phyloP scores from a whole-genome alignment of 768 basidiomycete species.

The Phaffia australis region DNA sequence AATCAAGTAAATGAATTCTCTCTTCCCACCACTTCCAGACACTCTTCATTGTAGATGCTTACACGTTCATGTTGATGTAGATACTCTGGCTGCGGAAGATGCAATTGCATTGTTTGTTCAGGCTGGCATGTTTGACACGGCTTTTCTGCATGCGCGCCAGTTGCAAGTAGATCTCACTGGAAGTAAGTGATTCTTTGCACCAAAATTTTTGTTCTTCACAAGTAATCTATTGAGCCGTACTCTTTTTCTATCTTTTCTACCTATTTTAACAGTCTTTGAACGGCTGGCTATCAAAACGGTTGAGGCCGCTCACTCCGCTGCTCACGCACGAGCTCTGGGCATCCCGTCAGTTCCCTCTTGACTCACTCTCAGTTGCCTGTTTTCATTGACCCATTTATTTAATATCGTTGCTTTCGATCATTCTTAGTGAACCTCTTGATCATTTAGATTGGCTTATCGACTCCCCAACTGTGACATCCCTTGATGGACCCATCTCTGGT shows the following conservation, averaged over 20 bases:
- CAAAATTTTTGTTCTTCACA: no score
- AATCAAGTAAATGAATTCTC: constrained; percentile 47
- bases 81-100: constrained; percentile 40
- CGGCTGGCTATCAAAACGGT: constrained; percentile 20
- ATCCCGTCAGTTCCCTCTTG: constrained; percentile 10
- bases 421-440: constrained; percentile 47
- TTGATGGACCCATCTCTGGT: constrained; percentile 68
- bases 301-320: constrained; percentile 18
- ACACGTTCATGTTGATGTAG: constrained; percentile 24
- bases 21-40: neutral
- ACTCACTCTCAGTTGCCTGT: neutral
- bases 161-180: constrained; percentile 79
- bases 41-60: neutral
- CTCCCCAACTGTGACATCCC: constrained; percentile 59
- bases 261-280: constrained; percentile 15
- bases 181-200: constrained; percentile 48
- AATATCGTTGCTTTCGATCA: constrained; percentile 5
- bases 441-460: constrained; percentile 73
- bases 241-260: no score
- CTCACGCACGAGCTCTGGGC: constrained; percentile 11
- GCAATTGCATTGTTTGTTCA: constrained; percentile 71
- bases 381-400: constrained; percentile 17
- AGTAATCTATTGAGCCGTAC: no score
- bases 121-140: constrained; percentile 63
- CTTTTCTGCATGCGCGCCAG: constrained; percentile 62